Evolutionary conservation across 805 yeast genomes (phyloP), one percentile per base, ranked within the genome.

Genomic region (Suhomyces sp.): DNA sequence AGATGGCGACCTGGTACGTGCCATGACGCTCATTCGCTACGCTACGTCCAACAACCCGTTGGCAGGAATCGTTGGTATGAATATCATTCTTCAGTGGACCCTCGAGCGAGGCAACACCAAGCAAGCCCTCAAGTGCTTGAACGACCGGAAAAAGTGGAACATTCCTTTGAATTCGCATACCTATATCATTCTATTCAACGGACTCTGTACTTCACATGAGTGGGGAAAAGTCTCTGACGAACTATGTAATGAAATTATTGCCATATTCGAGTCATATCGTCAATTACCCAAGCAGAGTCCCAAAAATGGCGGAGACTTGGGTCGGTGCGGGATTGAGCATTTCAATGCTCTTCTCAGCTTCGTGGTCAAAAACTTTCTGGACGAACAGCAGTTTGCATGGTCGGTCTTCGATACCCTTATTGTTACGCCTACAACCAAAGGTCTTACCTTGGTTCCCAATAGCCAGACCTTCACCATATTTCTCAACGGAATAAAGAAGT

Each of bases 61-160:
- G 15, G 12, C 43, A 10, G 57, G 57, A 4, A 31, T 49, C 2
- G 87, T 83, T 29, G 87, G 82, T 1, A 78, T 83, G 81, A 87
- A 88, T 56, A 73, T 78, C n/a, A 73, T 87, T 0, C 63, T 83
- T 60, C 75, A 78, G 53, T 77, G 82, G 71, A 70, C 76, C 41
- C 65, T 85, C 3, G 63, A 64, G 6, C 58, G 70, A 7, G 74
- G 77, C 2, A 75, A 76, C 20, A 63, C 76, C 0, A 75, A 77
- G 44, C 73, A 72, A 6, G 86, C 87, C 0, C 50, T 85, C 22
- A 79, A 79, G 40, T 57, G 81, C 17, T 76, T 76, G 53, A 75
- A 77, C 47, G 76, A 79, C 67, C 71, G 89, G 47, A 84, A 82
- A 57, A 86, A 84, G 61, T 80, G 88, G 84, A 80, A 79, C 0